Conservation (phyloP, 2,329 filamentous ascomycete genomes). For the Fusarium tuaranense region DNA sequence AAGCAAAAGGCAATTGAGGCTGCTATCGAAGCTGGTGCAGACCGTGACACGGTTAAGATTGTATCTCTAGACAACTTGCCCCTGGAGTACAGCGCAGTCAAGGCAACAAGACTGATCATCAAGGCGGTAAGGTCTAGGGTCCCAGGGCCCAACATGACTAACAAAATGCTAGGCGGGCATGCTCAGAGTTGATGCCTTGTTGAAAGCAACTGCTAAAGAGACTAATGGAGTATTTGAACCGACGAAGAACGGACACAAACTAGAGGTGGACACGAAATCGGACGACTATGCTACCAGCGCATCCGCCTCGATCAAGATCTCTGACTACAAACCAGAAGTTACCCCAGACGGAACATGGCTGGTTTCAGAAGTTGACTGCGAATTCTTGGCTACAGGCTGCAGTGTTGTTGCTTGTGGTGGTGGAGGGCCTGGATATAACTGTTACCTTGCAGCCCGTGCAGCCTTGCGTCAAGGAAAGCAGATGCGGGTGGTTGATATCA, state of each 20-base stretch:
- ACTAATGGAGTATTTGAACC: background rate
- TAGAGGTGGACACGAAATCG: background rate
- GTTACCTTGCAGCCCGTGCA: background rate
- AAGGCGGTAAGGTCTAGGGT: background rate
- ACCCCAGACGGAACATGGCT: background rate
- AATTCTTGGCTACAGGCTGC: constrained; percentile 6
- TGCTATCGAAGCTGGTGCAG: background rate
- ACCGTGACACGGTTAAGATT: background rate
- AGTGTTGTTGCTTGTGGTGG: background rate
- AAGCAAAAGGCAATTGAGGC: background rate
- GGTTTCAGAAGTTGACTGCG: background rate
- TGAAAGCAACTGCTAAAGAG: background rate
- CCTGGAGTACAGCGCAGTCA: background rate
- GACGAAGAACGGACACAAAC: background rate
- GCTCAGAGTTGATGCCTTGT: background rate
- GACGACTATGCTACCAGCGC: background rate
- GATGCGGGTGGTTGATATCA: background rate
- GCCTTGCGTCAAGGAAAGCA: background rate
- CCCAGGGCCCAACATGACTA: background rate
- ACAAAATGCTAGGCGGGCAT: background rate
- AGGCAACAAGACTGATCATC: background rate
- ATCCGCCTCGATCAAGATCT: background rate
- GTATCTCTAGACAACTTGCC: background rate
- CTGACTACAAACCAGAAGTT: background rate
- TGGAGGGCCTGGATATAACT: background rate